phyloP scores from a whole-genome alignment of 2,329 filamentous ascomycete genomes.

The Phialophora macrospora region DNA sequence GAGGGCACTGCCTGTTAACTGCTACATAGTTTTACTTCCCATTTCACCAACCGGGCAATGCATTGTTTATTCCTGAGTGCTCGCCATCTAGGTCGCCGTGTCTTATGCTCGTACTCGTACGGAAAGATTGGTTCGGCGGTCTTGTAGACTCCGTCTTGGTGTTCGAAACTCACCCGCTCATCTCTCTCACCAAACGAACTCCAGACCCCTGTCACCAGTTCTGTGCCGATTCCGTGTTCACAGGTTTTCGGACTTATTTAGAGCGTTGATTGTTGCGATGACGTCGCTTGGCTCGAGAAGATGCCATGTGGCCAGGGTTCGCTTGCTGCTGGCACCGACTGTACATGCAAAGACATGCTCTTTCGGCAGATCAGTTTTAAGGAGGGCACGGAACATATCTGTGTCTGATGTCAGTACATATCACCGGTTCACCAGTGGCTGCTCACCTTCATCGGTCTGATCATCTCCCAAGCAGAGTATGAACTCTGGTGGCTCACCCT shows the following conservation, averaged over 20 bases:
- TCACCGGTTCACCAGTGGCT: conserved; percentile 82
- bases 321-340: conserved; percentile 88
- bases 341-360: conserved; percentile 86
- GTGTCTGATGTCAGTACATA: conserved; percentile 27
- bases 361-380: conserved; percentile 60
- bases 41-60: background rate
- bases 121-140: background rate
- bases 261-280: conserved; percentile 63
- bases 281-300: conserved; percentile 87
- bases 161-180: background rate
- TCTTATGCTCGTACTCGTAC: background rate
- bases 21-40: background rate
- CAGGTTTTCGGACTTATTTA: conserved; percentile 34
- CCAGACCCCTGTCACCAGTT: background rate
- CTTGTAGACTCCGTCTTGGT: background rate
- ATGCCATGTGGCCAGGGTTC: conserved; percentile 89
- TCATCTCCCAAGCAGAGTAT: conserved; percentile 92
- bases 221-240: background rate
- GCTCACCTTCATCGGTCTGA: conserved; percentile 90
- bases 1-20: background rate
- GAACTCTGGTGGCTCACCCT: conserved; percentile 73
- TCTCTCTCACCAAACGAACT: background rate
- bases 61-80: background rate
- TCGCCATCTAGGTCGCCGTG: background rate
- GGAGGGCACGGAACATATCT: conserved; percentile 84